These are phyloP conservation scores for Boletellus ananas DNA, from an alignment of 768 basidiomycete species.

Conservation along the genomic window DNA sequence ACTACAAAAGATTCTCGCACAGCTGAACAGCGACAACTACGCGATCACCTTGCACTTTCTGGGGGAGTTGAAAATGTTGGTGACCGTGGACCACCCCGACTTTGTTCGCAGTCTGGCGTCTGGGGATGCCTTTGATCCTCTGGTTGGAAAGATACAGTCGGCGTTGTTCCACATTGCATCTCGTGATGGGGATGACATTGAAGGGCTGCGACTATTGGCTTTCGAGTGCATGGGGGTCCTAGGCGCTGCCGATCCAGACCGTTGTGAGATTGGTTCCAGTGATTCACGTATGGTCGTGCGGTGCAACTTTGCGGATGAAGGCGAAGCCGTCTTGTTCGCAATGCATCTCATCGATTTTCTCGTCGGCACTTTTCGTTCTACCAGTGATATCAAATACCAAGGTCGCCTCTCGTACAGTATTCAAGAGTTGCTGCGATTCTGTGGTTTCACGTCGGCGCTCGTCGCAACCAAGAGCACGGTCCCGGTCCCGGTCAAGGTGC, in stretches of 20 bases:
- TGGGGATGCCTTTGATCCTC: slow-evolving; percentile 83
- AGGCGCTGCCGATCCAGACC: slow-evolving; percentile 93
- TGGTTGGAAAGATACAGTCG: slow-evolving; percentile 64
- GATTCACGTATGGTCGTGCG: slow-evolving; percentile 69
- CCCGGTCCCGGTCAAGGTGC: slow-evolving; percentile 59
- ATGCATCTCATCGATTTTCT: slow-evolving; percentile 87
- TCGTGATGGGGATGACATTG: slow-evolving; percentile 74
- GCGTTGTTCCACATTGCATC: slow-evolving; percentile 66
- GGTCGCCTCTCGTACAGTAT: slow-evolving; percentile 85
- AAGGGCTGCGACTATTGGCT: slow-evolving; percentile 63
- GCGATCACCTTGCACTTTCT: slow-evolving; percentile 73
- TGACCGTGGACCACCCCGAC: slow-evolving; percentile 46
- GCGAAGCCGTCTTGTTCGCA: slow-evolving; percentile 75
- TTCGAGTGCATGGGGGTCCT: slow-evolving; percentile 90
- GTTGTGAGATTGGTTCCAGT: slow-evolving; percentile 62
- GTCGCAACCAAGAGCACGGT: slow-evolving; percentile 49
- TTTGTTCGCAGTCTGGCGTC: slow-evolving; percentile 62
- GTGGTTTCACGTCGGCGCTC: slow-evolving; percentile 78
- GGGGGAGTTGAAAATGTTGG: slow-evolving; percentile 67
- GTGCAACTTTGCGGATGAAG: slow-evolving; percentile 76
- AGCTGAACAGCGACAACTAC: slow-evolving; percentile 73
- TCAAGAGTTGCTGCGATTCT: slow-evolving; percentile 85
- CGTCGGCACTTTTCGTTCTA: slow-evolving; percentile 86
- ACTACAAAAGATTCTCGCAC: slow-evolving; percentile 66
- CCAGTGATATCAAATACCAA: slow-evolving; percentile 92